A percentile compares a stretch with the other conserved stretches of the same genome.
Conservation (phyloP, 2,329 filamentous ascomycete genomes). For the Penicillium vulpinum region DNA sequence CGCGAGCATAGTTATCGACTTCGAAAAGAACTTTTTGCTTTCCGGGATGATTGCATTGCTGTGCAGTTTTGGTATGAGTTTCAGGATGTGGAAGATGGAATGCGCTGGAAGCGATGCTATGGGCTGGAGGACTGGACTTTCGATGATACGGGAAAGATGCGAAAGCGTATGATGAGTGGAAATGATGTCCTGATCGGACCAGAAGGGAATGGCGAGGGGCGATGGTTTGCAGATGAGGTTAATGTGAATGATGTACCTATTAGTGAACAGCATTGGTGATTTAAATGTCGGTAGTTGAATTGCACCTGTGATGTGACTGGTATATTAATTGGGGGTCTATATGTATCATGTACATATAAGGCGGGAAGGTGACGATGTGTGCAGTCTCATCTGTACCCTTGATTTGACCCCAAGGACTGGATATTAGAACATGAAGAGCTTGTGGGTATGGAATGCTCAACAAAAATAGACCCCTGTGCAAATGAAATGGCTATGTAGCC, state of each 20-base stretch:
- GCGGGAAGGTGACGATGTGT: too few relatives aligned
- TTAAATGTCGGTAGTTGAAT: too few relatives aligned
- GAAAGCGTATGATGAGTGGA: conserved; percentile 51
- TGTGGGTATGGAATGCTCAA: neutral
- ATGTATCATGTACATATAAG: neutral
- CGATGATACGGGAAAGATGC: conserved; percentile 48
- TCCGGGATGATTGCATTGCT: conserved; percentile 72
- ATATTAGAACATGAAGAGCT: neutral
- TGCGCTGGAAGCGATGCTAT: conserved; percentile 79
- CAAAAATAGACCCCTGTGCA: neutral
- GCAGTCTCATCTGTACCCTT: neutral
- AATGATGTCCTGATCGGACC: conserved; percentile 48
- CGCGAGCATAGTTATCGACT: conserved; percentile 70
- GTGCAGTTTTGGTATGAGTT: conserved; percentile 93
- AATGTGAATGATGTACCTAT: conserved; percentile 44
- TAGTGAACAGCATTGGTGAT: conserved; percentile 25
- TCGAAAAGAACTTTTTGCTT: conserved; percentile 81
- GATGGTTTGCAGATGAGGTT: conserved; percentile 48
- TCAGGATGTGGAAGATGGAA: conserved; percentile 61
- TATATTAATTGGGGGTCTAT: neutral
- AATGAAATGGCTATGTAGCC: neutral
- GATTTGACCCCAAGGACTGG: neutral
- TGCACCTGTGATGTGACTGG: neutral
- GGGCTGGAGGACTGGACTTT: conserved; percentile 62
- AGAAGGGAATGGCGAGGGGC: conserved; percentile 43